A percentile compares a stretch with the other conserved stretches of the same genome.
These are phyloP conservation scores for Fabrea salina DNA, from an alignment of 169 alveolate genomes.

Conservation along the genomic window DNA sequence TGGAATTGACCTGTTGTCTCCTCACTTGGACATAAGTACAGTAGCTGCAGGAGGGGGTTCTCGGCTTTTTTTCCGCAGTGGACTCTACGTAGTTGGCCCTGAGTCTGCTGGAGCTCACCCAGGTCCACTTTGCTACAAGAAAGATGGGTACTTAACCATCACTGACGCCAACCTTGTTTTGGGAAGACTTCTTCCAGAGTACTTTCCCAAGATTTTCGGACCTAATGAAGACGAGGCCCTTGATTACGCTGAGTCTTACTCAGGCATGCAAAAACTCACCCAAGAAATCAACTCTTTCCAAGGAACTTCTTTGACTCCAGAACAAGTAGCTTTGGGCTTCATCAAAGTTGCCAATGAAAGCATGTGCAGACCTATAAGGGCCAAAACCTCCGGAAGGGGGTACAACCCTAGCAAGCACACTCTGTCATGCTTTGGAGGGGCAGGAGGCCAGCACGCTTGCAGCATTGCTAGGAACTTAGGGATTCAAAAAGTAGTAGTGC, in stretches of 20 bases:
- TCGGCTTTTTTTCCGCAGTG: slow-evolving; percentile 61
- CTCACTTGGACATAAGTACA: slow-evolving; percentile 77
- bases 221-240: slow-evolving; percentile 53
- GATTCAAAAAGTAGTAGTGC: slow-evolving; percentile 65
- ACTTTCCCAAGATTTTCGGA: slow-evolving; percentile 82
- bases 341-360: slow-evolving; percentile 83
- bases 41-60: slow-evolving; percentile 92
- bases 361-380: slow-evolving; percentile 81
- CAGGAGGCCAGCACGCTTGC: slow-evolving; percentile 86
- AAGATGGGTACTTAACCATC: slow-evolving; percentile 66
- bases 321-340: slow-evolving; percentile 77
- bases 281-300: slow-evolving; percentile 38
- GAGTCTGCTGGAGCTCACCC: slow-evolving; percentile 70
- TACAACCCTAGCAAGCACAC: slow-evolving; percentile 65
- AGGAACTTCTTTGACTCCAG: slow-evolving; percentile 1
- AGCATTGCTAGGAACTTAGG: slow-evolving; percentile 72
- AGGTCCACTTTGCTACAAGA: slow-evolving; percentile 82
- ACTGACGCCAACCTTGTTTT: slow-evolving; percentile 78
- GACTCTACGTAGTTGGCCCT: slow-evolving; percentile 81
- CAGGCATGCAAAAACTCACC: slow-evolving; percentile 49
- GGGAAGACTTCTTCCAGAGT: slow-evolving; percentile 71
- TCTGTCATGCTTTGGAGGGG: slow-evolving; percentile 83
- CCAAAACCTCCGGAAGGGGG: slow-evolving; percentile 72
- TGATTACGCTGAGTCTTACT: slow-evolving; percentile 40
- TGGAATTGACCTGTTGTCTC: slow-evolving; percentile 69